phyloP scores from a whole-genome alignment of 2,329 filamentous ascomycete species.

The Verticillium tricorpus region DNA sequence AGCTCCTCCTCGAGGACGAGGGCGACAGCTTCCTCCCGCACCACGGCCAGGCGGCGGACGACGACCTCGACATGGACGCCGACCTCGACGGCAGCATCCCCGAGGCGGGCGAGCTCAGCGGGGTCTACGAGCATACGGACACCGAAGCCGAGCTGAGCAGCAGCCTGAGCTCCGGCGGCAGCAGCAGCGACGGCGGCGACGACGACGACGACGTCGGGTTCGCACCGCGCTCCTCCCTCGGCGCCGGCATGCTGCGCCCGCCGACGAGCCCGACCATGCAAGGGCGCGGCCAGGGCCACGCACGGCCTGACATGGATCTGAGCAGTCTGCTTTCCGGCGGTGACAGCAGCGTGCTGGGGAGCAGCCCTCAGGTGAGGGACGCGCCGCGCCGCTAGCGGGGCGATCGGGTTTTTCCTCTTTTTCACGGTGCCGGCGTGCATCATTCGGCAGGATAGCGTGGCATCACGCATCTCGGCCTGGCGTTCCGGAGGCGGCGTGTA shows the following conservation, averaged over 20 bases:
- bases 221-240: constrained; percentile 26
- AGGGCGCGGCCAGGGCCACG: constrained; percentile 14
- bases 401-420: background rate
- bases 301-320: constrained; percentile 40
- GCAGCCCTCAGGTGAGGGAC: constrained; percentile 46
- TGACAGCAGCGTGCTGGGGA: constrained; percentile 52
- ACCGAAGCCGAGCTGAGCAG: constrained; percentile 61
- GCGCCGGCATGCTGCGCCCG: constrained; percentile 18
- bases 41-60: constrained; percentile 13
- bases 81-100: constrained; percentile 69
- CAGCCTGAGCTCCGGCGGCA: constrained; percentile 31
- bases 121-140: constrained; percentile 73
- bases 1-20: constrained; percentile 57
- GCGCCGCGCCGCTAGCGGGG: constrained; percentile 15
- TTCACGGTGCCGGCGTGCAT: background rate
- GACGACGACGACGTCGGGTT: constrained; percentile 32
- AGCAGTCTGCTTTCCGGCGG: constrained; percentile 52
- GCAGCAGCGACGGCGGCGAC: constrained; percentile 14
- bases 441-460: background rate
- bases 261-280: constrained; percentile 33
- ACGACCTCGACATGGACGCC: constrained; percentile 57
- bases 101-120: constrained; percentile 48
- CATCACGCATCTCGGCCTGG: background rate
- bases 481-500: background rate
- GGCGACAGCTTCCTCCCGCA: constrained; percentile 8